These are phyloP conservation scores for Hypoxylon intermedium DNA, from an alignment of 495 filamentous ascomycete genomes.

Conservation along the genomic window DNA sequence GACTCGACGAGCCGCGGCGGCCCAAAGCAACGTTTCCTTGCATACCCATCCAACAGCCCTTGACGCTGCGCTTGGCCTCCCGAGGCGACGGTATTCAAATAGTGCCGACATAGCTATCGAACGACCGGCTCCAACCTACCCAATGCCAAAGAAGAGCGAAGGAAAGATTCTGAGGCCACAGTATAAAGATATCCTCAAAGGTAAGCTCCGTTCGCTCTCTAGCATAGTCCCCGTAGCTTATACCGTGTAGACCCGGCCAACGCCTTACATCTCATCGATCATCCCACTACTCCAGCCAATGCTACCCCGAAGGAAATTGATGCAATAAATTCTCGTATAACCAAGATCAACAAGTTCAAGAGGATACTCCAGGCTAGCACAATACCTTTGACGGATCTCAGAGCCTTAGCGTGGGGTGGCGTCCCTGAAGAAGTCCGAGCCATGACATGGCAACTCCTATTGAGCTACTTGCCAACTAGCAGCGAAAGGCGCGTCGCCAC, in stretches of 20 bases:
- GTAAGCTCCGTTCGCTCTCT: constrained; percentile 46
- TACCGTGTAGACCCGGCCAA: constrained; percentile 81
- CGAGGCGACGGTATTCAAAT: constrained; percentile 63
- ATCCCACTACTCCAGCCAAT: constrained; percentile 75
- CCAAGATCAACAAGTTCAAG: constrained; percentile 98
- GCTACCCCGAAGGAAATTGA: constrained; percentile 86
- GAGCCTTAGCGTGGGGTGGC: constrained; percentile 88
- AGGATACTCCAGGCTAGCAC: constrained; percentile 88
- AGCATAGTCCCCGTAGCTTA: constrained; percentile 14
- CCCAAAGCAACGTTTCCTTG: constrained; percentile 41
- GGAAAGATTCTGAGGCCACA: constrained; percentile 95
- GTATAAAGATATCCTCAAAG: constrained; percentile 92
- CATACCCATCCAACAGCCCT: constrained; percentile 36
- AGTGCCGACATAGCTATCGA: constrained; percentile 92
- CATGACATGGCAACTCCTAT: constrained; percentile 96
- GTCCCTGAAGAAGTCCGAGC: constrained; percentile 93
- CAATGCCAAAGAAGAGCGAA: constrained; percentile 82
- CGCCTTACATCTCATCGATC: constrained; percentile 90
- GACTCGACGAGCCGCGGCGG: constrained; percentile 59
- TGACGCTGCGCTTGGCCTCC: constrained; percentile 47
- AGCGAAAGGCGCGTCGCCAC: constrained; percentile 89
- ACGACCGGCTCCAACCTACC: constrained; percentile 85
- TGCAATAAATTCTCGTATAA: constrained; percentile 83
- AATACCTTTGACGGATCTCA: constrained; percentile 82
- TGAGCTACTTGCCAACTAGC: constrained; percentile 94